These are phyloP conservation scores for Microstegium vimineum DNA, from an alignment of 176 grass and related monocot species.

Conservation along the genomic window DNA sequence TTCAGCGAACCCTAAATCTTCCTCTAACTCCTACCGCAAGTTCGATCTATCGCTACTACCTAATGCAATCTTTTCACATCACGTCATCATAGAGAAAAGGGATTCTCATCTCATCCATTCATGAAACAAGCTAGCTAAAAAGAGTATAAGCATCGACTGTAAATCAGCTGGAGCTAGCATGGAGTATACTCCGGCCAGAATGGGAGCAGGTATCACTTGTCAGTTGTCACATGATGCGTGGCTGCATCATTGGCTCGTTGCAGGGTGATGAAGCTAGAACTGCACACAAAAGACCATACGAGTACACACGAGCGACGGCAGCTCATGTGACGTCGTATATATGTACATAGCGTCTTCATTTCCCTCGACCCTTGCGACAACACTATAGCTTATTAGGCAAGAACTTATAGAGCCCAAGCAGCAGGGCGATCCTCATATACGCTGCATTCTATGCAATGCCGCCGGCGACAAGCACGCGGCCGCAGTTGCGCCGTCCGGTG, in stretches of 20 bases:
- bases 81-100: background rate
- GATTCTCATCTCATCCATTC: background rate
- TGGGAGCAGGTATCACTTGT: background rate
- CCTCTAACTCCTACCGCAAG: background rate
- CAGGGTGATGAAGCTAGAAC: background rate
- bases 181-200: background rate
- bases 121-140: background rate
- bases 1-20: constrained; percentile 23
- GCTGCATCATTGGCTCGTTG: background rate
- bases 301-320: background rate
- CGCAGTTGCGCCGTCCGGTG: background rate
- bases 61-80: background rate
- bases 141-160: background rate
- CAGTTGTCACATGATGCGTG: background rate
- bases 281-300: background rate
- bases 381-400: background rate
- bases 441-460: background rate
- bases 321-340: background rate
- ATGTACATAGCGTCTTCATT: background rate
- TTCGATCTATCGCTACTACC: background rate
- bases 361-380: background rate
- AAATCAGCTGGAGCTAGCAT: background rate
- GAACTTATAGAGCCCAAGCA: background rate
- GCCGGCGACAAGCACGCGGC: background rate
- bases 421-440: background rate